Percentiles rank a stretch among this genome's conserved stretches.
These are phyloP conservation scores for Aspergillus bombycis DNA, from an alignment of 2,329 filamentous ascomycete genomes.

Conservation along the genomic window DNA sequence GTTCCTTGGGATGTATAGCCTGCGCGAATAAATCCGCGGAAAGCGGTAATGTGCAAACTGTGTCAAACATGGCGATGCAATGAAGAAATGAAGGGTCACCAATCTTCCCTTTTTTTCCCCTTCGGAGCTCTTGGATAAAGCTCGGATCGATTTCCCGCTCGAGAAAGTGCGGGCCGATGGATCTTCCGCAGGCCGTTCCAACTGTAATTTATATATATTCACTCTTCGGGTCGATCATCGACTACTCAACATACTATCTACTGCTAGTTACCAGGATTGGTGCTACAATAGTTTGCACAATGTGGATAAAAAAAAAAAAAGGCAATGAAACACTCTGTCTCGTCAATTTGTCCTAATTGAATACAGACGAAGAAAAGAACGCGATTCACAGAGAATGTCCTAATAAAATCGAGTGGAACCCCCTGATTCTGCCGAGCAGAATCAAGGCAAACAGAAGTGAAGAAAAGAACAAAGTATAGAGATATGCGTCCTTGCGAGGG, in stretches of 20 bases:
- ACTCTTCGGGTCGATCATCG: background rate
- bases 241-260: background rate
- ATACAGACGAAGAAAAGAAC: slow-evolving; percentile 13
- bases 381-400: background rate
- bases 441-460: slow-evolving; percentile 5
- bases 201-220: background rate
- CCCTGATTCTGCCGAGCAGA: background rate
- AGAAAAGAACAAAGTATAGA: slow-evolving; percentile 1
- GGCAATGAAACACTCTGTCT: background rate
- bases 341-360: background rate
- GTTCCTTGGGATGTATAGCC: slow-evolving; percentile 80
- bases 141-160: slow-evolving; percentile 9
- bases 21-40: slow-evolving; percentile 86
- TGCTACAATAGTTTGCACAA: background rate
- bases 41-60: slow-evolving; percentile 85
- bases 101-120: background rate
- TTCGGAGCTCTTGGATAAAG: background rate
- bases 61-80: slow-evolving; percentile 73
- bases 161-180: slow-evolving; percentile 24
- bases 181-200: slow-evolving; percentile 21
- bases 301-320: background rate
- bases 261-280: background rate
- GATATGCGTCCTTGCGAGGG: background rate
- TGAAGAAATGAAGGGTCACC: slow-evolving; percentile 1
- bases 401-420: background rate